Percentiles rank a stretch among this genome's conserved stretches.
phyloP scores from a whole-genome alignment of 768 basidiomycete species.

The Dioszegia aurantiaca region DNA sequence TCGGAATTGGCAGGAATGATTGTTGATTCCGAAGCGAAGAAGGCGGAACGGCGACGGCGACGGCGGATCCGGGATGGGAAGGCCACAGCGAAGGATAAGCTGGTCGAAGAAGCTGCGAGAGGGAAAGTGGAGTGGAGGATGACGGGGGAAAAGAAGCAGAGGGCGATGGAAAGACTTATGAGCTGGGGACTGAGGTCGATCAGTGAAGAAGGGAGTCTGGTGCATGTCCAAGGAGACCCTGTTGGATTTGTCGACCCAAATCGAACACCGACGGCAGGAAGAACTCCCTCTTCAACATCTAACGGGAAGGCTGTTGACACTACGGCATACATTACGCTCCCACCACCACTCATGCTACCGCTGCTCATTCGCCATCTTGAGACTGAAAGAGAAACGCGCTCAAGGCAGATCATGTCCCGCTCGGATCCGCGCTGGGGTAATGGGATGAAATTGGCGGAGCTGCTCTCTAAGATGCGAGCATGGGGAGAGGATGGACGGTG shows the following conservation, averaged over 20 bases:
- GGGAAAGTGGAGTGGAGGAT: constrained; percentile 19
- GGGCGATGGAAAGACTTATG: constrained; percentile 24
- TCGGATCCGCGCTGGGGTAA: constrained; percentile 24
- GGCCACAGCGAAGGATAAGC: constrained; percentile 25
- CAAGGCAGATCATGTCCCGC: constrained; percentile 16
- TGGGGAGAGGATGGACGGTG: constrained; percentile 43
- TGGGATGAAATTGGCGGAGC: constrained; percentile 34
- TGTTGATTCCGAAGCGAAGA: constrained; percentile 24
- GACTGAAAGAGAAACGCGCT: constrained; percentile 16
- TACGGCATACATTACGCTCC: constrained; percentile 35
- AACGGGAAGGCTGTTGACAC: background rate
- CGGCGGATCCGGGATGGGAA: constrained; percentile 29
- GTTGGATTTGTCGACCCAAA: background rate
- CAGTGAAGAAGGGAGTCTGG: constrained; percentile 35
- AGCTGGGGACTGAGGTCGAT: constrained; percentile 30
- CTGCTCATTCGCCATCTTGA: constrained; percentile 26
- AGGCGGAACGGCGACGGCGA: constrained; percentile 31
- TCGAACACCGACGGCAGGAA: constrained; percentile 3
- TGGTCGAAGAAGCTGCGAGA: constrained; percentile 17
- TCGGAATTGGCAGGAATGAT: constrained; percentile 30
- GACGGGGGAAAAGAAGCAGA: constrained; percentile 8
- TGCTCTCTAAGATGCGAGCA: constrained; percentile 16
- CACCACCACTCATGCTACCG: constrained; percentile 30
- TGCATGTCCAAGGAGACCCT: constrained; percentile 19
- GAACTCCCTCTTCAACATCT: background rate